Percentiles rank a stretch among this genome's conserved stretches.
Conservation (phyloP, 805 yeast species). For the Saccharomyces mikatae region DNA sequence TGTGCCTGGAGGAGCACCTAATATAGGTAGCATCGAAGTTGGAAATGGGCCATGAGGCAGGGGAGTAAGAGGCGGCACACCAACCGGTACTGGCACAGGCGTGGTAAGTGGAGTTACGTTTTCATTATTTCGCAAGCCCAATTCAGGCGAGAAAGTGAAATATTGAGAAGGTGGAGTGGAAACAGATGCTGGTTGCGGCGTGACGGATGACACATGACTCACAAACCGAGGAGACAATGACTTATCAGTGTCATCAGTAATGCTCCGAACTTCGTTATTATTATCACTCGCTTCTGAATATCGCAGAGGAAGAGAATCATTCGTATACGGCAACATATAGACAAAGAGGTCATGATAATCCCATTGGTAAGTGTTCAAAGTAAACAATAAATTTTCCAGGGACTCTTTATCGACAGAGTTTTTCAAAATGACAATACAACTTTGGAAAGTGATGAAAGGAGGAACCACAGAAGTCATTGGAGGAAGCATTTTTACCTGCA, state of each 20-base stretch:
- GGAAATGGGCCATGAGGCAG: not conserved
- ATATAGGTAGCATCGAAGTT: not conserved
- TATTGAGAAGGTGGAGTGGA: not conserved
- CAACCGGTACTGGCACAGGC: not conserved
- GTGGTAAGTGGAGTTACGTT: not conserved
- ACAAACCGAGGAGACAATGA: not conserved
- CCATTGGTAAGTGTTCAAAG: constrained; percentile 28
- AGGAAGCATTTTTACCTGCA: constrained; percentile 27
- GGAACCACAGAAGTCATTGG: constrained; percentile 27
- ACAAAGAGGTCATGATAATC: constrained; percentile 26
- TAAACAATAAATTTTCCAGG: constrained; percentile 20
- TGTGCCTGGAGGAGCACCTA: not conserved
- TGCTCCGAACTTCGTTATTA: not conserved
- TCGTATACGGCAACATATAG: constrained; percentile 16
- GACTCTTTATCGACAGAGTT: constrained; percentile 12
- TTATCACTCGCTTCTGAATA: not conserved
- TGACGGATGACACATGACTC: not conserved
- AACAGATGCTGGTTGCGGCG: not conserved
- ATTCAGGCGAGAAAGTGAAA: not conserved
- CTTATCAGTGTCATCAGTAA: not conserved
- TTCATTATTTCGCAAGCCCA: not conserved
- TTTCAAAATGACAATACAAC: constrained; percentile 24
- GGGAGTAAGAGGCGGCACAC: not conserved
- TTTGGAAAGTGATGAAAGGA: constrained; percentile 27
- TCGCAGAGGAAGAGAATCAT: not conserved